Evolutionary conservation across 108 stramenopile species (phyloP).

Genomic region (Aurantiochytrium sp.): DNA sequence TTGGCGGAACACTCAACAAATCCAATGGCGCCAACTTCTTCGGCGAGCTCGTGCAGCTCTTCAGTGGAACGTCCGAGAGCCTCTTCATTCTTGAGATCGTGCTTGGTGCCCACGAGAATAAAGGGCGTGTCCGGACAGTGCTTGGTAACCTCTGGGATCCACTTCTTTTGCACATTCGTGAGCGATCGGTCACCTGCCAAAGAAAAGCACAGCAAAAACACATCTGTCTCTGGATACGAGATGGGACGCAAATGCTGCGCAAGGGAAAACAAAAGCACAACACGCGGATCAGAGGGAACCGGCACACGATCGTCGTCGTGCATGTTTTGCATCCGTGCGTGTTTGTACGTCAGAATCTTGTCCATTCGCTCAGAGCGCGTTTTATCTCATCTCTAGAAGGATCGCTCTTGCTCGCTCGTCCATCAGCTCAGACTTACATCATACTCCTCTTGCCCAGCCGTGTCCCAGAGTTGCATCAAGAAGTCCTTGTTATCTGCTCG

Average conservation of each 20-base stretch:
- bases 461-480: slow-evolving; percentile 57
- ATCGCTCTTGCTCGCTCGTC: neutral
- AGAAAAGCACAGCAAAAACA: slow-evolving; percentile 54
- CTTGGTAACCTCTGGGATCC: slow-evolving; percentile 43
- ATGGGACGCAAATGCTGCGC: slow-evolving; percentile 48
- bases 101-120: slow-evolving; percentile 54
- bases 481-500: slow-evolving; percentile 36
- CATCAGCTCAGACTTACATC: neutral
- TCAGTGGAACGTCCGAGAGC: slow-evolving; percentile 29
- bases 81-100: slow-evolving; percentile 32
- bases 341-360: neutral
- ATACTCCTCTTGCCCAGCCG: slow-evolving; percentile 61
- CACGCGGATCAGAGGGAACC: too few relatives aligned
- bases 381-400: neutral
- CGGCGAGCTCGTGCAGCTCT: slow-evolving; percentile 37
- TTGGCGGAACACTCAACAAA: slow-evolving; percentile 54
- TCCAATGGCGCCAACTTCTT: slow-evolving; percentile 44
- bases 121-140: slow-evolving; percentile 53
- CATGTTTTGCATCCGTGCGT: neutral
- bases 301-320: too few relatives aligned
- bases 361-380: neutral
- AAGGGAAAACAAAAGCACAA: too few relatives aligned
- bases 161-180: slow-evolving; percentile 52
- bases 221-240: slow-evolving; percentile 57
- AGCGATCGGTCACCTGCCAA: slow-evolving; percentile 38